Evolutionary conservation across 2,329 filamentous ascomycete genomes (phyloP), one percentile per base, ranked within the genome.

Genomic region (Penicillium sp.): DNA sequence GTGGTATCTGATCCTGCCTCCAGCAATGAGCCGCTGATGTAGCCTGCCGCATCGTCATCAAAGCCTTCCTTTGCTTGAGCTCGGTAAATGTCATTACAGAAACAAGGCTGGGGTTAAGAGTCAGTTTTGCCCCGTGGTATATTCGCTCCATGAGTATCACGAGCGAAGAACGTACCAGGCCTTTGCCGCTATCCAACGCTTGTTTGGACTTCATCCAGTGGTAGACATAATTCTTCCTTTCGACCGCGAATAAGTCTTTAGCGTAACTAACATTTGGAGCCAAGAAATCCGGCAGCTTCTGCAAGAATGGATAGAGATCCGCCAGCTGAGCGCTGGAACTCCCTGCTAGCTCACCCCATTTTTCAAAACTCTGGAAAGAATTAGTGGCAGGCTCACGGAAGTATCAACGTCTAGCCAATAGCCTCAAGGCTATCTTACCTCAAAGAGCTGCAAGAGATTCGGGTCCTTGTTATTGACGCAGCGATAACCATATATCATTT

Each of bases 1-100:
- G 80, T 82, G 0, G 81, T 83, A 58, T 83, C 81, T 4, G 74
- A 81, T 27, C 81, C 77, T 11, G 79, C 81, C 27, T 80, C 80
- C 0, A 72, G 59, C 1, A 72, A 56, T 0, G 65, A 68, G 1
- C 70, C 71, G 1, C 59, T 59, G 14, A 71, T 68, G 52, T 77
- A 77, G 0, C 61, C 65, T 1, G 73, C 74, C 37, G 68, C 59
- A 14, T 64, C 67, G 52, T 77, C 74, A 27, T 62, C 68, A 54
- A 76, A 74, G 0, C 59, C 60, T 1, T 70, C 60, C 9, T 60
- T 47, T n/a, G 71, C 65, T 57, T 78, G 75, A 1, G 63, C 67
- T n/a, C 65, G 51, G 44, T 59, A 57, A 55, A 71, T 61, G 6
- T 61, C 64, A 2, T 16, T 71, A 3, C 27, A 49, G 14, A 49